These are phyloP conservation scores for Candida quercuum DNA, from an alignment of 805 yeast genomes.

Conservation along the genomic window DNA sequence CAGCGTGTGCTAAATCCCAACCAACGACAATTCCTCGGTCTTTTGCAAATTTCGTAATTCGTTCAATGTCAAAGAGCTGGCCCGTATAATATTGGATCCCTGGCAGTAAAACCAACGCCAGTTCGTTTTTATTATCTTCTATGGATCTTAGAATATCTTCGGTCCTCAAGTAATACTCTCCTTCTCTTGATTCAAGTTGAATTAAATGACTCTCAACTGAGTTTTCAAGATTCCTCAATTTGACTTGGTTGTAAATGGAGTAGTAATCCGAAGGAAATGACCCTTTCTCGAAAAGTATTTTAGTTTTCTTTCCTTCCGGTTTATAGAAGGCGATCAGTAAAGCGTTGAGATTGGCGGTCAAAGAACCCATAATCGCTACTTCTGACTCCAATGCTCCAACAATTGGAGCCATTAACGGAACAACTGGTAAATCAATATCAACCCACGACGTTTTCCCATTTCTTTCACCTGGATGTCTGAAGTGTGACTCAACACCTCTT, in stretches of 20 bases:
- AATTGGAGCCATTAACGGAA: constrained; percentile 61
- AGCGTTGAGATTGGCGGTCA: constrained; percentile 78
- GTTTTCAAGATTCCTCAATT: constrained; percentile 47
- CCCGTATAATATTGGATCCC: constrained; percentile 94
- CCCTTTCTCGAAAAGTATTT: constrained; percentile 77
- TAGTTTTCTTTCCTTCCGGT: constrained; percentile 53
- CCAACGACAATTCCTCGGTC: constrained; percentile 55
- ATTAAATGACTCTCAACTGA: constrained; percentile 49
- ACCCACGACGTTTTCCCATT: constrained; percentile 66
- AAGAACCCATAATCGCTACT: constrained; percentile 83
- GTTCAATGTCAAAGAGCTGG: constrained; percentile 69
- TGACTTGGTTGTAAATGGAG: constrained; percentile 71
- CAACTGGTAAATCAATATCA: constrained; percentile 73
- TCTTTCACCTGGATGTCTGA: constrained; percentile 50
- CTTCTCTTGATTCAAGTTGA: constrained; percentile 55
- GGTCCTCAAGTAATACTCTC: constrained; percentile 53
- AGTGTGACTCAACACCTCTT: constrained; percentile 83
- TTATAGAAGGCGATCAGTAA: constrained; percentile 68
- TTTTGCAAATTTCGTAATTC: constrained; percentile 65
- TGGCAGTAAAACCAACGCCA: constrained; percentile 74
- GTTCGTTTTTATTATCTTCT: constrained; percentile 47
- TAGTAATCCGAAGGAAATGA: constrained; percentile 93
- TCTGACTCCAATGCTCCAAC: constrained; percentile 76
- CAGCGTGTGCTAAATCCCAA: constrained; percentile 96
- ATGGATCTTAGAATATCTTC: constrained; percentile 56